Evolutionary conservation across 768 basidiomycete species (phyloP), one percentile per base, ranked within the genome.

Genomic region (Auricularia heimuer): DNA sequence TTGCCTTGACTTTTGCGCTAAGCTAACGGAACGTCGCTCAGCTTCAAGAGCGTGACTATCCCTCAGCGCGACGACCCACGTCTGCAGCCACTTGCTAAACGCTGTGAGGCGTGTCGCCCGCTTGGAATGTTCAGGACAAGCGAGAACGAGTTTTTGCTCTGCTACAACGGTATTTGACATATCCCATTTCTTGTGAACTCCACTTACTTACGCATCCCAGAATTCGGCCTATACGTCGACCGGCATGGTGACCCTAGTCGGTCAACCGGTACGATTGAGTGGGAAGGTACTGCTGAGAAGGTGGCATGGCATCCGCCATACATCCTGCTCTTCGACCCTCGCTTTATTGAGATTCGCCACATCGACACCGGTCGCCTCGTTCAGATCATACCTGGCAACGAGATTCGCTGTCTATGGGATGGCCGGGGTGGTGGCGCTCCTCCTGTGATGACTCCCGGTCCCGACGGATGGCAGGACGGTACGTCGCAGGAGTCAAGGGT

Each of bases 171-270:
- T 92, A 69, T 64, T 56, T 10, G 14, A 29, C 12, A 60, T 36
- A 3, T 61, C 58, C 11, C 3, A 35, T 60, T 7, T 62, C 65
- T 62, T 66, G 14, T 64, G 66, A 51, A 65, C 29, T 34, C 6
- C 29, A 29, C 29, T 29, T 2, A 29, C 29, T 29, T 29, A 29
- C 29, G 29, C 29, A 29, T 29, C 29, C 29, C 68, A 92, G 92
- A 94, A 74, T 95, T 97, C 67, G 94, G 94, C 11, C 81, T 97
- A 45, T 96, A 91, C 70, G 94, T 97, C 35, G 87, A 95, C 74
- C 87, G 91, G 44, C 91, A 94, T 65, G 95, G 95, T n/a, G 86
- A 89, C 64, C 91, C 92, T 1, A 90, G 86, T 69, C 85, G 92
- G 36, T 69, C 71, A 35, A 69, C 77, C 4, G 82, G 84, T 21